Evolutionary conservation across 768 basidiomycete genomes (phyloP).

Genomic region (Hericium alpestre): DNA sequence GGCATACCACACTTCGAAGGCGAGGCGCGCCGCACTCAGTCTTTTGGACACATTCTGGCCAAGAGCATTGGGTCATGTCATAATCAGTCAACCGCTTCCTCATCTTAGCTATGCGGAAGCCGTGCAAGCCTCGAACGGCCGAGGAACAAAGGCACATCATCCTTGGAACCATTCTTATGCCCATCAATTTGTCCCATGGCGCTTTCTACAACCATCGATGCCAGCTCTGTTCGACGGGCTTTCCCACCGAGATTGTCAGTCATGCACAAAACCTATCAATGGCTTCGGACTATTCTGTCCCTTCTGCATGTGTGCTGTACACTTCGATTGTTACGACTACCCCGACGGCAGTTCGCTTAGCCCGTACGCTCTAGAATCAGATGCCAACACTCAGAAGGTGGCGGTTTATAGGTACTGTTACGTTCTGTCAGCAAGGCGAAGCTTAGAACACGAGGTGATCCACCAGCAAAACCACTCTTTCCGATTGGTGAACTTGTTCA

Average conservation of each 20-base stretch:
- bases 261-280: conserved; percentile 40
- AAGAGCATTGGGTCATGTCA: conserved; percentile 52
- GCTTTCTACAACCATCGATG: conserved; percentile 27
- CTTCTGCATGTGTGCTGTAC: conserved; percentile 58
- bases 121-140: conserved; percentile 4
- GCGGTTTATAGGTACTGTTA: conserved; percentile 55
- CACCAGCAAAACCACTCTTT: conserved; percentile 40
- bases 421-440: conserved; percentile 26
- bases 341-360: conserved; percentile 43
- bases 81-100: conserved; percentile 44
- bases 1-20: conserved; percentile 50
- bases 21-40: conserved; percentile 44
- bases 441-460: conserved; percentile 9
- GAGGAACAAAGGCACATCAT: background rate
- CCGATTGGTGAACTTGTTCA: conserved; percentile 55
- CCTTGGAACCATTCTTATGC: conserved; percentile 28
- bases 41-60: conserved; percentile 60
- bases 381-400: conserved; percentile 40
- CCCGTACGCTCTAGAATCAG: conserved; percentile 39
- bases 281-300: conserved; percentile 71
- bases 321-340: conserved; percentile 72
- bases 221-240: conserved; percentile 21
- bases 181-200: conserved; percentile 68
- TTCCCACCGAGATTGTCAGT: conserved; percentile 39
- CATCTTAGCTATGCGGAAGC: conserved; percentile 23